A percentile compares a stretch with the other conserved stretches of the same genome.
Evolutionary conservation across 192 early-diverging fungal genomes (phyloP).

Genomic region (Linnemannia schmuckeri): DNA sequence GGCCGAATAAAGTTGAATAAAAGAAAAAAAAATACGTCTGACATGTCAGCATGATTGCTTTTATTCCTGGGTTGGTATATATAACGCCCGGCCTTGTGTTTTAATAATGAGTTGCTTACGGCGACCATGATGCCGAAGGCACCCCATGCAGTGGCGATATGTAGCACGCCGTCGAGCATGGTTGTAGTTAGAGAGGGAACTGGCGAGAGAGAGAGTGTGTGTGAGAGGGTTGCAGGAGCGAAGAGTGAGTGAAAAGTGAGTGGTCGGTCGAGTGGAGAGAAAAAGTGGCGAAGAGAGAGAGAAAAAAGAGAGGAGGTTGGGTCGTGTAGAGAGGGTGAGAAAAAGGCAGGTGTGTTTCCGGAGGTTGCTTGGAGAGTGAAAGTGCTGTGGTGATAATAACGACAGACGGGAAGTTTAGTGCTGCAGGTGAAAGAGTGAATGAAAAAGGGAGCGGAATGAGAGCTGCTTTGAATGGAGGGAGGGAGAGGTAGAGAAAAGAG

Average conservation of each 20-base stretch:
- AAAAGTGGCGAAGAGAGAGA: not conserved
- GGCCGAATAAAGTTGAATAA: not conserved
- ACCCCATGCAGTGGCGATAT: constrained; percentile 61
- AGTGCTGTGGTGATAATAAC: not conserved
- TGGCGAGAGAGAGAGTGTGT: not conserved
- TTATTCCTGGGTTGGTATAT: not conserved
- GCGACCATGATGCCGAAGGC: constrained; percentile 60
- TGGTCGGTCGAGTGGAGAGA: no score
- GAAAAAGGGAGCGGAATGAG: not conserved
- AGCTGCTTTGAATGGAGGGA: not conserved
- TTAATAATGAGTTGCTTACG: constrained; percentile 36
- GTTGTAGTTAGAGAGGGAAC: not conserved
- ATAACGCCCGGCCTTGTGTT: no score
- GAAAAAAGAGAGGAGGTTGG: not conserved
- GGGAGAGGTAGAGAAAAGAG: not conserved
- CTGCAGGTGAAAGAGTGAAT: not conserved
- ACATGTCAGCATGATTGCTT: not conserved
- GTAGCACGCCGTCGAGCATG: constrained; percentile 31
- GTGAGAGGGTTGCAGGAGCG: not conserved
- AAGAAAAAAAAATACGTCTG: not conserved
- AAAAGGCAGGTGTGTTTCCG: no score
- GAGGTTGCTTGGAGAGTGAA: not conserved
- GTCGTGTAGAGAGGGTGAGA: no score
- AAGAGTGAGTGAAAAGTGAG: not conserved
- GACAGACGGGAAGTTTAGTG: not conserved